These are phyloP conservation scores for Bisporella sp. DNA, from an alignment of 2,329 filamentous ascomycete species.

Conservation along the genomic window DNA sequence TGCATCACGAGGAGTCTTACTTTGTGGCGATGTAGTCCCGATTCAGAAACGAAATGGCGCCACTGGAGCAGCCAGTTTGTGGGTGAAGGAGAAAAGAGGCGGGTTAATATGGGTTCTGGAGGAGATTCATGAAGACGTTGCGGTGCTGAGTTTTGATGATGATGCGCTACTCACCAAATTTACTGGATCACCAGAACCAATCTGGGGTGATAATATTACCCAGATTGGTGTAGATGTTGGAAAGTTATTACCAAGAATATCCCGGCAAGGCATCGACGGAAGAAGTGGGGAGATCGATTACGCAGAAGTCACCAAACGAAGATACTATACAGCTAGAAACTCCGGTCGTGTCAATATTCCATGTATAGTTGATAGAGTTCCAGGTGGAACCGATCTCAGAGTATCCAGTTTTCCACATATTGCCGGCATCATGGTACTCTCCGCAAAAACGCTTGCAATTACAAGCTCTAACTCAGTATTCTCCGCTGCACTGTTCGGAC, in stretches of 20 bases:
- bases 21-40: constrained; percentile 96
- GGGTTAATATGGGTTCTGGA: constrained; percentile 97
- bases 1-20: constrained; percentile 79
- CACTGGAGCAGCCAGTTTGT: constrained; percentile 87
- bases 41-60: constrained; percentile 93
- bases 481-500: constrained; percentile 84
- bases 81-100: constrained; percentile 95
- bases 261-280: constrained; percentile 64
- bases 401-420: constrained; percentile 96
- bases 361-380: constrained; percentile 68
- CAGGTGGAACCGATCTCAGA: constrained; percentile 63
- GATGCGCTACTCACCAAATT: constrained; percentile 66
- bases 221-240: constrained; percentile 67
- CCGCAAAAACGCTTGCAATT: constrained; percentile 70
- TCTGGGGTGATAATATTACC: constrained; percentile 72
- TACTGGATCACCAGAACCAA: constrained; percentile 70
- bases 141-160: constrained; percentile 68
- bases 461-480: constrained; percentile 95
- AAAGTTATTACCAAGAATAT: constrained; percentile 73
- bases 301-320: constrained; percentile 61
- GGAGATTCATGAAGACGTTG: constrained; percentile 93
- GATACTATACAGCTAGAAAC: constrained; percentile 81
- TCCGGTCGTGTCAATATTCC: constrained; percentile 75
- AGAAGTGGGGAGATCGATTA: constrained; percentile 72
- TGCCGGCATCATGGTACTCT: constrained; percentile 89